A percentile compares a stretch with the other conserved stretches of the same genome.
Evolutionary conservation across 2,329 filamentous ascomycete species (phyloP).

Genomic region (Claviceps cyperi): DNA sequence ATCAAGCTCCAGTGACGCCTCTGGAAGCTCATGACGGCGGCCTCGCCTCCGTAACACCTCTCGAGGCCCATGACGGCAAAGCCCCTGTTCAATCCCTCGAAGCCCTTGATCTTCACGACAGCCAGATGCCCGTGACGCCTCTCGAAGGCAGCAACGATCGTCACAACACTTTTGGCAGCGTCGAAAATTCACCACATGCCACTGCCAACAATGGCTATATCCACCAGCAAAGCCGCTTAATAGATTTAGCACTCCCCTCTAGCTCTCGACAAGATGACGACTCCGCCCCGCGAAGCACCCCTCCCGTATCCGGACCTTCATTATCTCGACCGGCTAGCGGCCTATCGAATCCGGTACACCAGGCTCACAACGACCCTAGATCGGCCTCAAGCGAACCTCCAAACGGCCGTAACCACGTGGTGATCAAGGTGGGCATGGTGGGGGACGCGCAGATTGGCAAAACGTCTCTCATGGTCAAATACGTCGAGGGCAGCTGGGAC

Average conservation of each 20-base stretch:
- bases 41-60: too few relatives aligned
- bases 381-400: constrained; percentile 22
- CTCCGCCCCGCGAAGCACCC: constrained; percentile 29
- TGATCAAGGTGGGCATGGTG: constrained; percentile 99
- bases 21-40: background rate
- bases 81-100: constrained; percentile 3
- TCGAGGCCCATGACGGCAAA: too few relatives aligned
- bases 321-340: constrained; percentile 42
- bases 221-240: constrained; percentile 32
- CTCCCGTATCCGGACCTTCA: constrained; percentile 29
- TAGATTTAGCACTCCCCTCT: constrained; percentile 32
- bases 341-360: constrained; percentile 30
- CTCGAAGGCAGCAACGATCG: constrained; percentile 26
- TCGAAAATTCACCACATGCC: constrained; percentile 33
- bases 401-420: constrained; percentile 57
- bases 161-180: constrained; percentile 28
- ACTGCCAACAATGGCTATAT: constrained; percentile 22
- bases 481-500: constrained; percentile 98
- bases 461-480: constrained; percentile 98
- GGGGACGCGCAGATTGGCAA: constrained; percentile 98
- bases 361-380: constrained; percentile 30
- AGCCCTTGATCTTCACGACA: too few relatives aligned
- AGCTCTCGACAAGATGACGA: constrained; percentile 30
- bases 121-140: background rate
- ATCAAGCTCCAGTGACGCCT: constrained; percentile 1